Percentiles rank a stretch among this genome's conserved stretches.
Evolutionary conservation across 2,329 filamentous ascomycete species (phyloP).

Genomic region (Septoria linicola): DNA sequence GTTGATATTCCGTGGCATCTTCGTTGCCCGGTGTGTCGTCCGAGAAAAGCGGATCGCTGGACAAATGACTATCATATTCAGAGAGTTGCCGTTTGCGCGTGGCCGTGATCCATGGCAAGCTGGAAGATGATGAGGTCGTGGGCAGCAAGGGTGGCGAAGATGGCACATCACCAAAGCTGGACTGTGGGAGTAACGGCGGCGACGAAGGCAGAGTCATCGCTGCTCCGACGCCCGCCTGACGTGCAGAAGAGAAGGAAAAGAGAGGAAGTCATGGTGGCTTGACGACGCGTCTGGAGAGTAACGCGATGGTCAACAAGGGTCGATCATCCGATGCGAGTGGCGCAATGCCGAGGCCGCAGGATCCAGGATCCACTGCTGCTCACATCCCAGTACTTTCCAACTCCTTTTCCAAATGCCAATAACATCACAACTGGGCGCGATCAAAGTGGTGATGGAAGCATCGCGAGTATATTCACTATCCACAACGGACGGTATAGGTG

Average conservation of each 20-base stretch:
- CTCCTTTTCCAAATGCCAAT: no score
- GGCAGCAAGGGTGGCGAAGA: conserved; percentile 27
- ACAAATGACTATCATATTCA: conserved; percentile 44
- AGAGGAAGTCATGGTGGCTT: not conserved
- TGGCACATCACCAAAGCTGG: conserved; percentile 20
- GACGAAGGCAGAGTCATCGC: conserved; percentile 37
- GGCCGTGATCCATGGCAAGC: not conserved
- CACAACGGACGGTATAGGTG: no score
- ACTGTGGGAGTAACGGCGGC: conserved; percentile 31
- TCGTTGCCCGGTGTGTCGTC: conserved; percentile 63
- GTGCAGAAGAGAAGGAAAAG: not conserved
- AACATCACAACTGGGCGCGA: no score
- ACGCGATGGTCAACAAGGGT: conserved; percentile 1
- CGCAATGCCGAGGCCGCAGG: not conserved
- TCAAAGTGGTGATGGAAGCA: no score
- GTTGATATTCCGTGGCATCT: conserved; percentile 58
- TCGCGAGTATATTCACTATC: no score
- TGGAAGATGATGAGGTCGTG: conserved; percentile 15
- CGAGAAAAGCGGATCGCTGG: conserved; percentile 72
- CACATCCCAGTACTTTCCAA: no score
- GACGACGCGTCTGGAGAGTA: not conserved
- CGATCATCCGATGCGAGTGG: not conserved
- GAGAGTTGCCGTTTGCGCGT: conserved; percentile 36
- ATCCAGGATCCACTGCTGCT: no score
- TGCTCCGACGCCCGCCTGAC: conserved; percentile 29